phyloP scores from a whole-genome alignment of 169 alveolate genomes.

The Eimeria praecox region DNA sequence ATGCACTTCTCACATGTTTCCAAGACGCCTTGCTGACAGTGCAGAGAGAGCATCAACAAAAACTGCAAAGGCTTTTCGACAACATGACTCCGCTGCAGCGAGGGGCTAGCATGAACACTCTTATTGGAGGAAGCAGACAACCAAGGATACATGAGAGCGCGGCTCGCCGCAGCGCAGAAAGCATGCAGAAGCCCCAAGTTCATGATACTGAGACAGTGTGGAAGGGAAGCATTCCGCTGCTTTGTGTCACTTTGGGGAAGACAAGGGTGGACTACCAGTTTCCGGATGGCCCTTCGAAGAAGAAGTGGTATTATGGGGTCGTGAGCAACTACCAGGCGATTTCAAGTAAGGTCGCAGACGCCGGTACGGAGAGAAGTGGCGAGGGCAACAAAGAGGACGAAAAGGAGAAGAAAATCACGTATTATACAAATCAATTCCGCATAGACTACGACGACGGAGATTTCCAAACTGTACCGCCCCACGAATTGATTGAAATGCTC shows the following conservation, averaged over 20 bases:
- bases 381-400: conserved; percentile 35
- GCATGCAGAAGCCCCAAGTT: neutral
- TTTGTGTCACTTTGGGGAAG: conserved; percentile 81
- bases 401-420: conserved; percentile 41
- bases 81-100: conserved; percentile 62
- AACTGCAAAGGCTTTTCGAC: conserved; percentile 46
- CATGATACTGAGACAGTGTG: conserved; percentile 43
- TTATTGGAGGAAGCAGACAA: neutral
- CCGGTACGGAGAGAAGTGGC: neutral
- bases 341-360: conserved; percentile 40
- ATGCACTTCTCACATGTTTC: conserved; percentile 86
- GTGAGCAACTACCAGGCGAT: conserved; percentile 74
- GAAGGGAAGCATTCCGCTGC: conserved; percentile 78
- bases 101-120: conserved; percentile 26
- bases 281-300: conserved; percentile 32
- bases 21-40: conserved; percentile 85
- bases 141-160: conserved; percentile 38
- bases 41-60: conserved; percentile 72
- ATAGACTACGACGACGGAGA: conserved; percentile 80
- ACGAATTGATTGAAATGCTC: conserved; percentile 70
- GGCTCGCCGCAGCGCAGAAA: conserved; percentile 59
- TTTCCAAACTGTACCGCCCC: conserved; percentile 62
- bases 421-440: conserved; percentile 76
- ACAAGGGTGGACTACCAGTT: conserved; percentile 76
- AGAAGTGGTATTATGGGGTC: conserved; percentile 73